Conservation (phyloP, 441 rosid genomes). For the Adansonia rubrostipa region DNA sequence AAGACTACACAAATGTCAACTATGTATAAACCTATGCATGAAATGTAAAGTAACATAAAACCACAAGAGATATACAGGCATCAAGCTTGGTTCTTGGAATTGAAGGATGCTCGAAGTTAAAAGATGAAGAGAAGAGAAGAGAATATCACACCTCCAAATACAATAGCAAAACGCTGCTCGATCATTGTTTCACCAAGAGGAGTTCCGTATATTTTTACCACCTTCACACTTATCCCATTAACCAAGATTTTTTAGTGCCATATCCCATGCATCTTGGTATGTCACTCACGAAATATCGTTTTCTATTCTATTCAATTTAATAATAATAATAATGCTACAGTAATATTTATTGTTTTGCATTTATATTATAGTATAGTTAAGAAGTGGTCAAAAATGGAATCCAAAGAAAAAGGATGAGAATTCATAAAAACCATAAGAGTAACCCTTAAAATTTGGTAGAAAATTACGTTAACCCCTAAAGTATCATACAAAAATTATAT, state of each 20-base stretch:
- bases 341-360: too few species aligned
- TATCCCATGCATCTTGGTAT: too few species aligned
- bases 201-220: conserved; percentile 82
- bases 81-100: background rate
- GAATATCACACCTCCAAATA: conserved; percentile 64
- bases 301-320: too few species aligned
- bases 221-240: conserved; percentile 99
- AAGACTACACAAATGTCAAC: background rate
- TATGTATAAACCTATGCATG: background rate
- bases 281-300: too few species aligned
- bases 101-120: background rate
- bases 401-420: too few species aligned
- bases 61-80: background rate
- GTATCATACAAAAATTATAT: too few species aligned
- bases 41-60: background rate
- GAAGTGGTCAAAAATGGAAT: too few species aligned
- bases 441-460: too few species aligned
- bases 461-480: too few species aligned
- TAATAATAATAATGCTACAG: too few species aligned
- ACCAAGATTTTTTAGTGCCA: conserved; percentile 33
- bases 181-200: conserved; percentile 94
- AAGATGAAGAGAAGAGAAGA: background rate
- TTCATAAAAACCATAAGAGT: too few species aligned
- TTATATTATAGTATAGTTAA: too few species aligned
- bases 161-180: conserved; percentile 85